Base-by-base conservation (phyloP, 768 basidiomycete species). In the Mycena venus region DNA sequence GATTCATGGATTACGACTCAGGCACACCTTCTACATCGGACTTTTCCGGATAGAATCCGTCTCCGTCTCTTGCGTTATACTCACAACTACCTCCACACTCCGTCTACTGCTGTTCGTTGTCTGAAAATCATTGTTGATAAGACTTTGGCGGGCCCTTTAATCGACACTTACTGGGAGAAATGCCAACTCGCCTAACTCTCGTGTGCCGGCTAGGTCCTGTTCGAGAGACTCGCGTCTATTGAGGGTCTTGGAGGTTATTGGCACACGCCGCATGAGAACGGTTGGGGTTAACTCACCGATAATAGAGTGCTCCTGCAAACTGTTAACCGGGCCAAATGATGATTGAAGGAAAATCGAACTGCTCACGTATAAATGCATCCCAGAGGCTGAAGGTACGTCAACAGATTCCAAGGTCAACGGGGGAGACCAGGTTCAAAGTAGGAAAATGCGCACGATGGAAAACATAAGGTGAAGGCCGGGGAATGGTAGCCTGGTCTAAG, bases 321-420 rank as follows among this genome's bases (percentile, higher is more conserved):
- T n/a, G n/a, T n/a, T 10, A 67, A 12, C 10, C 14, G 12, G 6
- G 38, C 21, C 4, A 23, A 3, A 62, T n/a, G 23, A 17, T 36
- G 3, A n/a, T 62, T n/a, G 23, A 36, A 40, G 4, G 17, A 27
- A 17, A 21, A 25, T 55, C 10, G 6, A 49, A 59, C 40, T 25
- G 25, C 65, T 29, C 6, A 73, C 66, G 72, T 73, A 32, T 73
- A 73, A n/a, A n/a, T n/a, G n/a, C n/a, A n/a, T n/a, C n/a, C n/a
- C n/a, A n/a, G n/a, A n/a, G n/a, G n/a, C n/a, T n/a, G n/a, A n/a
- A n/a, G n/a, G n/a, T n/a, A n/a, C n/a, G n/a, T n/a, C n/a, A n/a
- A n/a, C n/a, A n/a, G n/a, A n/a, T n/a, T n/a, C n/a, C n/a, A n/a
- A n/a, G n/a, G n/a, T n/a, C n/a, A 17, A 68, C 62, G 65, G 15